Base-by-base conservation (phyloP, 768 basidiomycete species). In the Rhodosporidiobolus odoratus region DNA sequence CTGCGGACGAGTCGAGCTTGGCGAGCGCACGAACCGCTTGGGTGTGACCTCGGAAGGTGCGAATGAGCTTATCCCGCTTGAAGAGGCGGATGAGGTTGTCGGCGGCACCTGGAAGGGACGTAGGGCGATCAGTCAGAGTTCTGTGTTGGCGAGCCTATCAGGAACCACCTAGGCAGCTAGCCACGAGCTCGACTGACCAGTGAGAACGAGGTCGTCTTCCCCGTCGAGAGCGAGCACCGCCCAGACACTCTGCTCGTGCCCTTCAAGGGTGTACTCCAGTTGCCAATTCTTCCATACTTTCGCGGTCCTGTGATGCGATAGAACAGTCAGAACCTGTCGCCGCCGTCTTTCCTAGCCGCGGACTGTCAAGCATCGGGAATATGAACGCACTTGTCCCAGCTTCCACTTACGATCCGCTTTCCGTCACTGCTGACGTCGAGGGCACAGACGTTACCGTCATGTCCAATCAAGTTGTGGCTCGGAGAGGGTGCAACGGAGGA, bases 21-120 rank as follows among this genome's bases (percentile, higher is more conserved):
- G 89, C 86, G 41, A 99, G 80, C 10, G 88, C 89, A 72, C 96
- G 87, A 25, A 99, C 95, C 23, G 53, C 92, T 77, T 95, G 93
- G 71, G 84, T 86, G 79, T 99, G 96, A 4, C 94, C 95, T 45
- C 83, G 83, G 78, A 86, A 98, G 16, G 88, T 91, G 53, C 86
- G 85, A 16, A 92, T 90, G 25, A 77, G 77, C 34, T 72, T 75
- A 79, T 89, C 86, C 73, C 87, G 84, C 62, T 86, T 81, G 90
- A 93, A 97, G 30, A 93, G 82, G 76, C 88, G 90, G 79, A 99
- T 94, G 30, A 89, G 89, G 81, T 88, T 94, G 81, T 99, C 96
- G 57, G 96, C 96, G 38, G 95, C 95, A 58, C 87, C 95, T 91
- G 77, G n/a, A n/a, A 38, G 65, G 75, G 53, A 68, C 30, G 48